Evolutionary conservation across 2,329 filamentous ascomycete genomes (phyloP).

Genomic region (Allantophomopsis lycopodina): DNA sequence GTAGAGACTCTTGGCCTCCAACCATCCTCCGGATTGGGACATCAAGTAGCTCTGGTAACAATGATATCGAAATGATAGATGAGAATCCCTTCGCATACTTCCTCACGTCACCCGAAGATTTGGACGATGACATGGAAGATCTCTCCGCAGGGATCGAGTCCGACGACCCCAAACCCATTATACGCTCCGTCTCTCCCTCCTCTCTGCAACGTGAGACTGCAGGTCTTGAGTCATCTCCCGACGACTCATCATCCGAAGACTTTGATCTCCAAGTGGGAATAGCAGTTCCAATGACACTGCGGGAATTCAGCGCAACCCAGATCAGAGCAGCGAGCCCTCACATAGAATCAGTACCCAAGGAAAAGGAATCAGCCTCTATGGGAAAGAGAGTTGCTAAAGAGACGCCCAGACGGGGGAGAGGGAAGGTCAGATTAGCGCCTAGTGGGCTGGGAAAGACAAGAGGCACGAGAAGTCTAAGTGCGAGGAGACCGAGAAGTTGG

Average conservation of each 20-base stretch:
- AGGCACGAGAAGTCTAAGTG: slow-evolving; percentile 11
- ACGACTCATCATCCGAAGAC: no score
- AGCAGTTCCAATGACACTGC: slow-evolving; percentile 1
- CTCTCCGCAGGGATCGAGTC: slow-evolving; percentile 18
- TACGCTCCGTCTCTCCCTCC: slow-evolving; percentile 16
- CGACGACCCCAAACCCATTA: slow-evolving; percentile 7
- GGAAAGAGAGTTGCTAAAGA: no score
- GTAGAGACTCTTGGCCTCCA: slow-evolving; percentile 19
- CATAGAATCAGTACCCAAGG: background rate
- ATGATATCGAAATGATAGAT: slow-evolving; percentile 12
- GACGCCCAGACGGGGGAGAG: slow-evolving; percentile 9
- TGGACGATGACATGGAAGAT: slow-evolving; percentile 15
- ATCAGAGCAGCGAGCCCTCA: no score
- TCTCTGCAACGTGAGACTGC: slow-evolving; percentile 8
- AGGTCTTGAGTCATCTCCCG: no score
- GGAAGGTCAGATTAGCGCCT: slow-evolving; percentile 9
- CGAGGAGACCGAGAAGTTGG: slow-evolving; percentile 15
- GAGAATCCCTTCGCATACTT: slow-evolving; percentile 20
- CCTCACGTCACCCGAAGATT: slow-evolving; percentile 16
- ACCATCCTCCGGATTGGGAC: slow-evolving; percentile 13
- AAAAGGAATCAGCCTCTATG: no score
- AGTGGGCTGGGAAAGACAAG: slow-evolving; percentile 6
- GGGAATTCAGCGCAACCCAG: background rate
- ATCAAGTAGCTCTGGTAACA: slow-evolving; percentile 4
- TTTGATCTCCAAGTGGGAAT: background rate